Conservation (phyloP, 345 rosid genomes). For the Lepidium aucheri region DNA sequence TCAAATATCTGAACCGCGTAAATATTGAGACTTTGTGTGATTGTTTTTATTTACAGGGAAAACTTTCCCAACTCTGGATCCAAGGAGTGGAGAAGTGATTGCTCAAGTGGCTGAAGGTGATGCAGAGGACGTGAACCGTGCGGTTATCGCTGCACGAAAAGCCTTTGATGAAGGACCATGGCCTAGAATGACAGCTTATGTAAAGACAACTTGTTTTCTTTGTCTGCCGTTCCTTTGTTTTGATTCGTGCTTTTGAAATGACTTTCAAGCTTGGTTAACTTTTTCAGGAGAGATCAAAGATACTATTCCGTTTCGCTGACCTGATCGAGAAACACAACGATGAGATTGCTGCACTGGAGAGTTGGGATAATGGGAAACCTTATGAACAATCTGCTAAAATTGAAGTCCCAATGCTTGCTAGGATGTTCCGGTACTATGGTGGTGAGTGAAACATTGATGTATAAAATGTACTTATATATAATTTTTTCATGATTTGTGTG, state of each 20-base stretch:
- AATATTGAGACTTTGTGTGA: not conserved
- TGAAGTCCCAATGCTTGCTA: constrained; percentile 67
- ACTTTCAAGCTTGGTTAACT: not conserved
- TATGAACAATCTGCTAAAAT: constrained; percentile 61
- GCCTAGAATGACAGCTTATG: constrained; percentile 40
- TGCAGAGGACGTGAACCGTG: constrained; percentile 30
- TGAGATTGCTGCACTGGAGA: constrained; percentile 77
- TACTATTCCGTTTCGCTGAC: constrained; percentile 72
- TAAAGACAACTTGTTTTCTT: not conserved
- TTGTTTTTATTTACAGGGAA: constrained; percentile 21
- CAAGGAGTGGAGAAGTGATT: constrained; percentile 30
- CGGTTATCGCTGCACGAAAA: constrained; percentile 29
- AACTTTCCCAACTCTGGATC: constrained; percentile 30
- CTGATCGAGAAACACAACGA: constrained; percentile 78
- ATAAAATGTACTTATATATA: not conserved
- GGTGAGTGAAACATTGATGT: constrained; percentile 41
- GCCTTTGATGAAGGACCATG: constrained; percentile 35
- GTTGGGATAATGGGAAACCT: constrained; percentile 91
- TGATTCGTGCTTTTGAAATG: not conserved
- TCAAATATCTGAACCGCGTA: not conserved
- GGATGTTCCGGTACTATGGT: constrained; percentile 78
- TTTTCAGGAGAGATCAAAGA: constrained; percentile 68
- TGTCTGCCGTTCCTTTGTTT: not conserved
- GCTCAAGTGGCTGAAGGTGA: constrained; percentile 36
- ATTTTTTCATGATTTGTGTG: not conserved